phyloP scores from a whole-genome alignment of 139 green algal genomes.

The Chlorella sorokiniana region DNA sequence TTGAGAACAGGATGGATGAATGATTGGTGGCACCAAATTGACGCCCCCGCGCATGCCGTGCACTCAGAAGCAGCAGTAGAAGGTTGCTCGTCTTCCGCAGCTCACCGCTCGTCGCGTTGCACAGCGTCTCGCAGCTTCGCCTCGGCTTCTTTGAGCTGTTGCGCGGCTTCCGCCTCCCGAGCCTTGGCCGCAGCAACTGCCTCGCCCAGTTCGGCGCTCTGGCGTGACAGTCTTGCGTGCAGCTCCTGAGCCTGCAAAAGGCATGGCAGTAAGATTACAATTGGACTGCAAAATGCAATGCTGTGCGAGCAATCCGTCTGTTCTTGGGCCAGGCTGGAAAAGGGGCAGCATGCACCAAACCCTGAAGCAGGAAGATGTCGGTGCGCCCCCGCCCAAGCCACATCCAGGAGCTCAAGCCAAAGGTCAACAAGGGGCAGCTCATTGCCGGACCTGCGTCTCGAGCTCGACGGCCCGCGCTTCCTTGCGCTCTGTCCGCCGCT shows the following conservation, averaged over 20 bases:
- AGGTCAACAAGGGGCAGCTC: not conserved
- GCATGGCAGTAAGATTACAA: too few relatives aligned
- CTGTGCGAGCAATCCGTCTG: too few relatives aligned
- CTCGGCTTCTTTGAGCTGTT: constrained; percentile 34
- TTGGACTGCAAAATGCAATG: too few relatives aligned
- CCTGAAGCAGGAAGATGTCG: not conserved
- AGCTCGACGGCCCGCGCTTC: constrained; percentile 39
- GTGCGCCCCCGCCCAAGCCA: too few relatives aligned
- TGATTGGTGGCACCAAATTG: not conserved
- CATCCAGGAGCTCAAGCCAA: too few relatives aligned
- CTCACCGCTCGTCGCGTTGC: constrained; percentile 26
- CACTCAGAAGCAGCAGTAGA: not conserved
- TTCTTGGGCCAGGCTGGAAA: too few relatives aligned
- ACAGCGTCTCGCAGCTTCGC: constrained; percentile 36
- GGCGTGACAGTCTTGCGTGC: constrained; percentile 24
- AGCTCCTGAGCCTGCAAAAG: constrained; percentile 28
- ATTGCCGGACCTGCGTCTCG: not conserved
- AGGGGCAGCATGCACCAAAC: not conserved
- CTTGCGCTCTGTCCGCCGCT: constrained; percentile 12
- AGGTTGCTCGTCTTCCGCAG: not conserved
- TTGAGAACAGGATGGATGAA: not conserved
- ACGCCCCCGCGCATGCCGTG: not conserved
- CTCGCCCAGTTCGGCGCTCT: constrained; percentile 37
- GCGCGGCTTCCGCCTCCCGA: constrained; percentile 30
- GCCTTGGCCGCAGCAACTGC: constrained; percentile 43